Conservation (phyloP, 2,329 filamentous ascomycete genomes). For the Colletotrichum destructivum region DNA sequence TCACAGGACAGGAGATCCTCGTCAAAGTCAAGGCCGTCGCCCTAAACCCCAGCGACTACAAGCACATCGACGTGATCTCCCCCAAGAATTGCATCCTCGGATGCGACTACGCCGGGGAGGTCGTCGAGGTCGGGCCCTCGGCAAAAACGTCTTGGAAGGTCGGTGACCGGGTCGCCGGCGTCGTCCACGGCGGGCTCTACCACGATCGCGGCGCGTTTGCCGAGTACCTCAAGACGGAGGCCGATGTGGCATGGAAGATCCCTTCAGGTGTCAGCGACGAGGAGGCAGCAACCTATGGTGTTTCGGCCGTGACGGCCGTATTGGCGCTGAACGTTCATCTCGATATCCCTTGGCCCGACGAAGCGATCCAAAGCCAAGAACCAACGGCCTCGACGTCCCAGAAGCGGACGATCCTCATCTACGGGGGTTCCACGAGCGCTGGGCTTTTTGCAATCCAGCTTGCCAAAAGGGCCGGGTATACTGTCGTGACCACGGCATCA, state of each 20-base stretch:
- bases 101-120: slow-evolving; percentile 51
- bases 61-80: slow-evolving; percentile 49
- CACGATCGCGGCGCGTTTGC: slow-evolving; percentile 49
- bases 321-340: slow-evolving; percentile 46
- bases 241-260: slow-evolving; percentile 47
- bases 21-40: slow-evolving; percentile 50
- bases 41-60: slow-evolving; percentile 53
- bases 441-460: slow-evolving; percentile 37
- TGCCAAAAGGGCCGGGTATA: slow-evolving; percentile 25
- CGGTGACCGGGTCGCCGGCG: slow-evolving; percentile 50
- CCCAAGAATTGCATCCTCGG: slow-evolving; percentile 49
- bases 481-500: slow-evolving; percentile 29
- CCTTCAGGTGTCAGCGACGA: slow-evolving; percentile 45
- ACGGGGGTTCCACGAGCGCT: slow-evolving; percentile 46
- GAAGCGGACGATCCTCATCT: slow-evolving; percentile 44
- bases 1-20: slow-evolving; percentile 45
- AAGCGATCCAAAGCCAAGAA: background rate
- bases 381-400: background rate
- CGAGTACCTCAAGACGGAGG: slow-evolving; percentile 45
- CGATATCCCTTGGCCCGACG: slow-evolving; percentile 44
- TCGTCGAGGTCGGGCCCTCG: slow-evolving; percentile 49
- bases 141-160: slow-evolving; percentile 12
- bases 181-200: slow-evolving; percentile 46
- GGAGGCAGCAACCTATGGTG: slow-evolving; percentile 49
- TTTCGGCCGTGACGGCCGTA: slow-evolving; percentile 48